Base-by-base conservation (phyloP, 108 stramenopile species). In the Nitzschia inconspicua region DNA sequence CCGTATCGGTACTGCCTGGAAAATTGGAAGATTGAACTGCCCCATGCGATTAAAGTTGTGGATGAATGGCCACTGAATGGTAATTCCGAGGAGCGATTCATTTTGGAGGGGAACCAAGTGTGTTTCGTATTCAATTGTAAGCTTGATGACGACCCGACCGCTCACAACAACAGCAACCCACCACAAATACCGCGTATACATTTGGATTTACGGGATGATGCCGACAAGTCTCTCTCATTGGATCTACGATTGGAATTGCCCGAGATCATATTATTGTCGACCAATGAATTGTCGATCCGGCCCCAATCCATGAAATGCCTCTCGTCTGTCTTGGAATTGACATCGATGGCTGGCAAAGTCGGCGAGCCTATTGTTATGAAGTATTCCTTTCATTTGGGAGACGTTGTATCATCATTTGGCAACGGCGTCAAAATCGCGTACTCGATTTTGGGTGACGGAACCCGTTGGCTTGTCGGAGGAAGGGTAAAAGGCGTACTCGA, bases 381-480 rank as follows among this genome's bases (percentile, higher is more conserved):
- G n/a, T 83, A 75, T 42, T 75, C 60, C 22, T 53, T 73, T 57
- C 63, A 70, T 47, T 44, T 60, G n/a, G 31, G 27, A 16, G 39
- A 60, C 18, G 65, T 36, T n/a, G 31, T 34, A 36, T 47, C 30
- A 18, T 11, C 58, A 8, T n/a, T 8, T 13, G 36, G 10, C n/a
- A 4, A 34, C 7, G 41, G 5, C 22, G 44, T 11, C 9, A 55
- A 28, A 5, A 65, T 70, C 30, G 48, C 73, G 28, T 85, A 74
- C 61, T 77, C 63, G 31, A 82, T 85, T 28, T 27, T 63, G 31
- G 73, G 79, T 18, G 75, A 69, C 36, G 76, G 63, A 4, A 68
- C 69, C 19, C 60, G 82, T 41, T 88, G 86, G 86, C 70, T 88
- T 20, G 56, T 88, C 8, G 80, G 78, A 25, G 78, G 78, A 4